These are phyloP conservation scores for Dissophora ornata DNA, from an alignment of 192 early-diverging fungal genomes.

Conservation along the genomic window DNA sequence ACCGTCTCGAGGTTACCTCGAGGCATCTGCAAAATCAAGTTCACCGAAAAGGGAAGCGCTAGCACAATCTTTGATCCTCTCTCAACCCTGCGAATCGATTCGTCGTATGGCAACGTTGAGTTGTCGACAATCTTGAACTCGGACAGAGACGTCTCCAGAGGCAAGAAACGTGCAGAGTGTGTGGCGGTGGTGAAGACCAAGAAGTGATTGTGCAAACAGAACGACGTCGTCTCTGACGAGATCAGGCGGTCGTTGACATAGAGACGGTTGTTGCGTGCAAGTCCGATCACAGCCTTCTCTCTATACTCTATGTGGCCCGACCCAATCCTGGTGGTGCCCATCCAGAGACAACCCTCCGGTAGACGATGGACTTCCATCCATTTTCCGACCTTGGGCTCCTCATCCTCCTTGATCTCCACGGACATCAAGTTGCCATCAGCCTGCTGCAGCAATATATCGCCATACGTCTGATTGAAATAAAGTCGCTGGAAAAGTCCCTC, in stretches of 20 bases:
- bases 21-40: slow-evolving; percentile 92
- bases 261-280: slow-evolving; percentile 85
- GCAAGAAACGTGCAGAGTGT: slow-evolving; percentile 82
- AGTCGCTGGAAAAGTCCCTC: slow-evolving; percentile 51
- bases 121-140: slow-evolving; percentile 61
- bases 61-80: slow-evolving; percentile 89
- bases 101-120: slow-evolving; percentile 65
- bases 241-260: slow-evolving; percentile 79
- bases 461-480: slow-evolving; percentile 50
- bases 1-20: slow-evolving; percentile 97
- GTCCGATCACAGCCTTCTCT: slow-evolving; percentile 72
- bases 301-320: slow-evolving; percentile 43
- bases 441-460: slow-evolving; percentile 46
- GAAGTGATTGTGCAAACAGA: slow-evolving; percentile 83
- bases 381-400: slow-evolving; percentile 28
- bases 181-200: slow-evolving; percentile 88
- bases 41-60: slow-evolving; percentile 74
- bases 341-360: slow-evolving; percentile 55
- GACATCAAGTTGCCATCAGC: slow-evolving; percentile 30
- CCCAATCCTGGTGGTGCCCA: slow-evolving; percentile 52
- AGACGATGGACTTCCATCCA: slow-evolving; percentile 38
- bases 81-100: slow-evolving; percentile 85
- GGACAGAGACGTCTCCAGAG: slow-evolving; percentile 38
- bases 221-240: slow-evolving; percentile 86
- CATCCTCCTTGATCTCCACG: slow-evolving; percentile 15